Evolutionary conservation across 208 protist species (phyloP).

Genomic region (Acanthamoeba castellanii): DNA sequence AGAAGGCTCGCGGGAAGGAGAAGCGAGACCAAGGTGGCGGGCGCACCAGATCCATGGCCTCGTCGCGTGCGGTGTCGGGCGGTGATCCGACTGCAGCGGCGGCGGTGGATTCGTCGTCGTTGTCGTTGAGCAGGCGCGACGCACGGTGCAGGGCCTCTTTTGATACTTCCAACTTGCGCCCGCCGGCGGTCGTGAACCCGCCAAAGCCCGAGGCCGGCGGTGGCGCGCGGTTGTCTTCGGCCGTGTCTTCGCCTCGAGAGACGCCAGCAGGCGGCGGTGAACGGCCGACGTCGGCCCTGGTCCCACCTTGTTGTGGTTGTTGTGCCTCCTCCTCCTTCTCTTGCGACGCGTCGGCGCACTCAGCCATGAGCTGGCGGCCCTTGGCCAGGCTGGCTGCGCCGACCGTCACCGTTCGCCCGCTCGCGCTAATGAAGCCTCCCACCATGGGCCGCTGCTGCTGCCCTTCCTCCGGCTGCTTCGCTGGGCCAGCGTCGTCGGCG

Average conservation of each 20-base stretch:
- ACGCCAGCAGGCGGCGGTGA: too few relatives aligned
- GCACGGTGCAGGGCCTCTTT: not conserved
- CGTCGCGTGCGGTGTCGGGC: too few relatives aligned
- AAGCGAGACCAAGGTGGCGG: too few relatives aligned
- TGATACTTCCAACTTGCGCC: not conserved
- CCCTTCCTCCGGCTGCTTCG: not conserved
- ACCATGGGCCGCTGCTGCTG: not conserved
- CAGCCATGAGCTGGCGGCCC: not conserved
- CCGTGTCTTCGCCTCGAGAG: too few relatives aligned
- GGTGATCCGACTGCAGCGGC: too few relatives aligned
- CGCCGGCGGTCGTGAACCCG: conserved; percentile 9
- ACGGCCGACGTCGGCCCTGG: too few relatives aligned
- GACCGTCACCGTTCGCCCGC: not conserved
- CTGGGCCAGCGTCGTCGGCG: not conserved
- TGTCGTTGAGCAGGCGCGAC: not conserved
- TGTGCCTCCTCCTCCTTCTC: not conserved
- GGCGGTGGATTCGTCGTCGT: not conserved
- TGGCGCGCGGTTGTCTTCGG: too few relatives aligned
- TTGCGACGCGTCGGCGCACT: not conserved
- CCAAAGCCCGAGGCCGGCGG: not conserved
- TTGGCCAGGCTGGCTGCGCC: not conserved
- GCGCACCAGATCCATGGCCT: too few relatives aligned
- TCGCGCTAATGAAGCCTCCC: conserved; percentile 12
- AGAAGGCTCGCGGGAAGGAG: too few relatives aligned
- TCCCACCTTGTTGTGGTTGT: not conserved